Conservation (phyloP, 1,284 basidiomycete genomes). For the Trametes polyzona region DNA sequence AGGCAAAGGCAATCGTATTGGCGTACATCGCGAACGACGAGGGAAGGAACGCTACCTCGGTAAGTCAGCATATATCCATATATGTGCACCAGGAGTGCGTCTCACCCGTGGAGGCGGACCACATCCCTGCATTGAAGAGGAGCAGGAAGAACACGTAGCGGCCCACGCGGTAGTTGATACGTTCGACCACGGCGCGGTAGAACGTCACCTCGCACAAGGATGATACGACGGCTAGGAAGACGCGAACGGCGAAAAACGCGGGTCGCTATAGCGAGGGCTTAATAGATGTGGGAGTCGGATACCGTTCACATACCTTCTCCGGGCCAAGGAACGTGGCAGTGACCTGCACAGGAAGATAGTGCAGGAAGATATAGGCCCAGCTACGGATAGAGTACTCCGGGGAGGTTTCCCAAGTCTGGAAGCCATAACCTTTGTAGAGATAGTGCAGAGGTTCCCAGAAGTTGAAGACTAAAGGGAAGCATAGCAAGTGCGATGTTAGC, state of each 20-base stretch:
- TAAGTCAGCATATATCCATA: conserved; percentile 7
- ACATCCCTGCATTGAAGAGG: conserved; percentile 90
- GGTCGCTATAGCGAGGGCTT: conserved; percentile 56
- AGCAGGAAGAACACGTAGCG: conserved; percentile 91
- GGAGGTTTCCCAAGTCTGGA: conserved; percentile 98
- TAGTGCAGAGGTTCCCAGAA: conserved; percentile 99
- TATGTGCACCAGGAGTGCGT: neutral
- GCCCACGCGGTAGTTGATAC: conserved; percentile 87
- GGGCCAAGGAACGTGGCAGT: conserved; percentile 31
- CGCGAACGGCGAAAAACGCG: conserved; percentile 88
- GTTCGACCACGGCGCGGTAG: conserved; percentile 81
- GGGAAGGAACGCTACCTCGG: conserved; percentile 79
- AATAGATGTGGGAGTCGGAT: neutral
- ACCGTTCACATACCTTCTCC: conserved; percentile 33
- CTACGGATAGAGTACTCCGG: conserved; percentile 90
- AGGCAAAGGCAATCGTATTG: conserved; percentile 82
- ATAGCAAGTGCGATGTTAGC: conserved; percentile 10
- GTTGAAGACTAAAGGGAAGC: conserved; percentile 88
- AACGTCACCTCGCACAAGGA: conserved; percentile 85
- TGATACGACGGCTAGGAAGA: conserved; percentile 77
- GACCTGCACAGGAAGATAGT: conserved; percentile 58
- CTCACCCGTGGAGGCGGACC: conserved; percentile 84
- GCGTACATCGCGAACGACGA: conserved; percentile 96
- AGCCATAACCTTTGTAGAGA: conserved; percentile 80
- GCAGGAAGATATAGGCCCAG: conserved; percentile 90